Conservation (phyloP, 2,329 filamentous ascomycete species). For the Proliferodiscus dingleyae region DNA sequence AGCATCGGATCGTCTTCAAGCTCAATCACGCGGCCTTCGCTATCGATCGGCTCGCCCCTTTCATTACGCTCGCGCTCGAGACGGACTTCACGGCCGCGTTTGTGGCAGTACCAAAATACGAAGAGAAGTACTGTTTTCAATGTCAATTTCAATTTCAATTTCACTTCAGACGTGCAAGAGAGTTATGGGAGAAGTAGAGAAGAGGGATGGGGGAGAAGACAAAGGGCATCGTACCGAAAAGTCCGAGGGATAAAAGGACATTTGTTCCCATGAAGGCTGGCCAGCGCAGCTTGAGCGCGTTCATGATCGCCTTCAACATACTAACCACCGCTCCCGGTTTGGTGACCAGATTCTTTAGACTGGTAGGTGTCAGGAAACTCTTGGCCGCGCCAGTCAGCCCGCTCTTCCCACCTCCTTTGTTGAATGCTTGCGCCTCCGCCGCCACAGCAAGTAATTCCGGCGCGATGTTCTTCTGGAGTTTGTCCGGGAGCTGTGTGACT, state of each 20-base stretch:
- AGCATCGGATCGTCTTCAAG: conserved; percentile 23
- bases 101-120: conserved; percentile 97
- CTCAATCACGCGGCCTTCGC: conserved; percentile 23
- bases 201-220: too few species aligned
- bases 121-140: conserved; percentile 65
- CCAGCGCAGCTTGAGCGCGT: conserved; percentile 80
- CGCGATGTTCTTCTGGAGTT: conserved; percentile 68
- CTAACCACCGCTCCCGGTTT: conserved; percentile 82
- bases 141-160: background rate
- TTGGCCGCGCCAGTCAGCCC: conserved; percentile 57
- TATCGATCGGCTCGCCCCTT: background rate
- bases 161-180: too few species aligned
- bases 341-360: conserved; percentile 71
- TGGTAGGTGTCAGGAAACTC: conserved; percentile 65
- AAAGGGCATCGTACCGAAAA: conserved; percentile 65
- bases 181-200: too few species aligned
- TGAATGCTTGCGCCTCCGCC: conserved; percentile 57
- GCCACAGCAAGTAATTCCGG: conserved; percentile 80
- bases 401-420: conserved; percentile 34
- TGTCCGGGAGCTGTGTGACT: conserved; percentile 77
- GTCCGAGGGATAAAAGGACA: conserved; percentile 80
- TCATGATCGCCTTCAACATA: conserved; percentile 85
- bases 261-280: conserved; percentile 90
- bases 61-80: conserved; percentile 39
- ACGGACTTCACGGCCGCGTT: conserved; percentile 81